Percentiles rank a stretch among this genome's conserved stretches.
Conservation (phyloP, 345 rosid species). For the Diplotaxis tenuifolia region DNA sequence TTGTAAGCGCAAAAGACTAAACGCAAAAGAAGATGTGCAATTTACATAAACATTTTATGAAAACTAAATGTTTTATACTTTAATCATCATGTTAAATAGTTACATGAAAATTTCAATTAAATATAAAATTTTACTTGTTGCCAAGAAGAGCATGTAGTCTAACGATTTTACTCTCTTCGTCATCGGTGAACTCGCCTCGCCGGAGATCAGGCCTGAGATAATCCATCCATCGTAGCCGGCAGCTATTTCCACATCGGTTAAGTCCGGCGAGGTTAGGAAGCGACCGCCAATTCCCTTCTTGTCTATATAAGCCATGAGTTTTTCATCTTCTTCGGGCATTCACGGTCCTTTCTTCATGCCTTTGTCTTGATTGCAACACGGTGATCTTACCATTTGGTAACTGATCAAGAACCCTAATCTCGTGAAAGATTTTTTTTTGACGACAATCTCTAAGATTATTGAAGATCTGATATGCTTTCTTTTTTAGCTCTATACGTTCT, state of each 20-base stretch:
- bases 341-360: slow-evolving; percentile 80
- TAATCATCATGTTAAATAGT: background rate
- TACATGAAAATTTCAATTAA: background rate
- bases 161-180: slow-evolving; percentile 72
- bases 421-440: too few relatives aligned
- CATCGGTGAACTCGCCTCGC: slow-evolving; percentile 70
- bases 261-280: slow-evolving; percentile 76
- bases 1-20: too few relatives aligned
- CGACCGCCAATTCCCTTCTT: slow-evolving; percentile 67
- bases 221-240: slow-evolving; percentile 85
- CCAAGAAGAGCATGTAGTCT: too few relatives aligned
- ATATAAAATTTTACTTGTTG: slow-evolving; percentile 56
- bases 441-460: too few relatives aligned
- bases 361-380: slow-evolving; percentile 45
- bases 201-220: slow-evolving; percentile 87
- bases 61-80: too few relatives aligned
- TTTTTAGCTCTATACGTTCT: slow-evolving; percentile 19
- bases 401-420: background rate
- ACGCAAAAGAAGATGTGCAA: too few relatives aligned
- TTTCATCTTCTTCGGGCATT: slow-evolving; percentile 70
- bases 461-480: slow-evolving; percentile 17
- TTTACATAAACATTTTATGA: too few relatives aligned
- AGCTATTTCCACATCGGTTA: slow-evolving; percentile 88
- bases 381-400: slow-evolving; percentile 50
- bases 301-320: slow-evolving; percentile 48